phyloP scores from a whole-genome alignment of 345 rosid species.

The Erodium maritimum region DNA sequence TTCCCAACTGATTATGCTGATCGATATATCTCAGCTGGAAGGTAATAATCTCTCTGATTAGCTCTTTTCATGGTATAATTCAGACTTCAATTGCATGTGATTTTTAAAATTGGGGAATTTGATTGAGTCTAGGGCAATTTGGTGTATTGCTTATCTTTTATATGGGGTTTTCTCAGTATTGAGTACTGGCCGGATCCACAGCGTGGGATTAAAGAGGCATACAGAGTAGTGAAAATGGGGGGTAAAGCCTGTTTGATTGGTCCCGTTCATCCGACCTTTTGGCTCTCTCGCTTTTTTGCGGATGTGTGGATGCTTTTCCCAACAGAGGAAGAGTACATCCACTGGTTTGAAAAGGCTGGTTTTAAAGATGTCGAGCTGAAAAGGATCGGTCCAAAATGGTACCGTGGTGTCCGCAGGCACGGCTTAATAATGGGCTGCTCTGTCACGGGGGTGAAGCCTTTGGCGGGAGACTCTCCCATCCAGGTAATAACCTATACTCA shows the following conservation, averaged over 20 bases:
- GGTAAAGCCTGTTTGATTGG: constrained; percentile 92
- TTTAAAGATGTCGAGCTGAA: constrained; percentile 82
- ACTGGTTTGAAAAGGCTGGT: constrained; percentile 90
- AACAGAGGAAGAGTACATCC: constrained; percentile 96
- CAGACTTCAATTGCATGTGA: too few species aligned
- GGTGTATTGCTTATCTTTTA: background rate
- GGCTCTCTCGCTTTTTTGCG: constrained; percentile 95
- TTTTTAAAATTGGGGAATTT: too few species aligned
- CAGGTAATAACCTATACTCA: constrained; percentile 55
- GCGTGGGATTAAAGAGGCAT: constrained; percentile 93
- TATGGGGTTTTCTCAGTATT: constrained; percentile 40
- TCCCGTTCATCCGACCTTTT: constrained; percentile 90
- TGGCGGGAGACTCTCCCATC: constrained; percentile 94
- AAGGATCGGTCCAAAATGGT: constrained; percentile 99
- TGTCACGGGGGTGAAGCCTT: constrained; percentile 88
- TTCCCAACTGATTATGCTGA: constrained; percentile 84
- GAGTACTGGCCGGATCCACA: constrained; percentile 99
- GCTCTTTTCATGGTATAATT: too few species aligned
- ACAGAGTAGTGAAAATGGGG: constrained; percentile 83
- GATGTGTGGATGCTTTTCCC: constrained; percentile 99
- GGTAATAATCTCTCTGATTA: too few species aligned
- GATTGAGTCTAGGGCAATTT: too few species aligned
- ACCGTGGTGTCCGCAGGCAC: constrained; percentile 94
- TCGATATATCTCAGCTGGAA: constrained; percentile 94
- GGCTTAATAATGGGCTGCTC: constrained; percentile 99